A percentile compares a stretch with the other conserved stretches of the same genome.
Evolutionary conservation across 768 basidiomycete species (phyloP).

Genomic region (Mycena leptocephala): DNA sequence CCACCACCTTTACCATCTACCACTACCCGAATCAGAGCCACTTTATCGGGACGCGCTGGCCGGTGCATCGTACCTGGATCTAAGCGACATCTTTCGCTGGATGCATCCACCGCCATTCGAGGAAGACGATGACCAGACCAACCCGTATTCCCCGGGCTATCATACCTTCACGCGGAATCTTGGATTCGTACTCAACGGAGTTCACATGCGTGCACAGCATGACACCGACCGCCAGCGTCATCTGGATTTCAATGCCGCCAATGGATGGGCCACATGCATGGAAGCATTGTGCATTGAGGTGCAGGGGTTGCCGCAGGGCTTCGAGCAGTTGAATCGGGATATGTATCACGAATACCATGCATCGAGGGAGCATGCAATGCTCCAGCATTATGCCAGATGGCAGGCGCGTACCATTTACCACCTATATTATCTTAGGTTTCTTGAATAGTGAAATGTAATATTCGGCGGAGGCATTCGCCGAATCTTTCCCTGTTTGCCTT

Average conservation of each 20-base stretch:
- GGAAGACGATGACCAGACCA: neutral
- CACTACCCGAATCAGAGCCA: neutral
- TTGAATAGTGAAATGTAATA: neutral
- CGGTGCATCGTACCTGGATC: neutral
- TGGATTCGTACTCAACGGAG: neutral
- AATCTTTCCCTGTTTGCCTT: too few relatives aligned
- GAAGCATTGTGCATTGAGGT: neutral
- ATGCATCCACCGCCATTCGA: neutral
- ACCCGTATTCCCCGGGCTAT: neutral
- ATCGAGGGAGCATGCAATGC: constrained; percentile 6
- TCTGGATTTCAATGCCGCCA: neutral
- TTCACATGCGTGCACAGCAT: neutral
- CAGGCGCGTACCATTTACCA: too few relatives aligned
- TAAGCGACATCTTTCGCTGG: neutral
- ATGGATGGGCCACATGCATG: neutral
- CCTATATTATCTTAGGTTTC: neutral
- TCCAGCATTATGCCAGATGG: neutral
- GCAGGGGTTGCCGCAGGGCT: neutral
- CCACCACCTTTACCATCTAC: neutral
- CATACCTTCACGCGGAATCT: neutral
- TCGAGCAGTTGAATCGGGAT: neutral
- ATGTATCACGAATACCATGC: constrained; percentile 4
- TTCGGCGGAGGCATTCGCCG: neutral
- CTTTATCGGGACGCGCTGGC: neutral
- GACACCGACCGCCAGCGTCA: neutral